Evolutionary conservation across 345 rosid genomes (phyloP).

Genomic region (Eucalyptus coolabah): DNA sequence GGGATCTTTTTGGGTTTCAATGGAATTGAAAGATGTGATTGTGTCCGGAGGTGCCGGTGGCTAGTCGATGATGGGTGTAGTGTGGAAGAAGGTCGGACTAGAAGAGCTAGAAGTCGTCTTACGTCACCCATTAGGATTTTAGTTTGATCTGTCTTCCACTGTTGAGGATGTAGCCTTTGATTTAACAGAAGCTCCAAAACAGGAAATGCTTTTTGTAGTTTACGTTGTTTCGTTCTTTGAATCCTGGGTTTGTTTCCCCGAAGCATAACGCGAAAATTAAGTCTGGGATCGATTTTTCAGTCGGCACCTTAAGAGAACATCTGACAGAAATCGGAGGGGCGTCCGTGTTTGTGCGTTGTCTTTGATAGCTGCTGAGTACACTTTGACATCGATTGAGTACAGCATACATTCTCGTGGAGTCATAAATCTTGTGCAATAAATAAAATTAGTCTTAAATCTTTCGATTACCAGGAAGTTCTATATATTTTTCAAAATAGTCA

Average conservation of each 20-base stretch:
- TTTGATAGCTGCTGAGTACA: not conserved
- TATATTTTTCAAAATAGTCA: not conserved
- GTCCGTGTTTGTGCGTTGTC: not conserved
- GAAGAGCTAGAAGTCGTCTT: conserved; percentile 22
- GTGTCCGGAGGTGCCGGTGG: conserved; percentile 9
- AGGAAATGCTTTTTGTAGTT: not conserved
- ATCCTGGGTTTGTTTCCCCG: not conserved
- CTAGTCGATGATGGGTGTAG: conserved; percentile 32
- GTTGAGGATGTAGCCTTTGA: not conserved
- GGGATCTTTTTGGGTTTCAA: no score
- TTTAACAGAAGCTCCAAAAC: not conserved
- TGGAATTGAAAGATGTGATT: not conserved
- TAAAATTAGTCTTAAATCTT: not conserved
- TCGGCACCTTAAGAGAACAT: not conserved
- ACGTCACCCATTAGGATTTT: conserved; percentile 28
- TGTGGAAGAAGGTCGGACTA: conserved; percentile 36
- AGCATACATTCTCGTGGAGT: no score
- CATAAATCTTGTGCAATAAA: rapidly evolving
- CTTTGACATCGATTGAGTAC: not conserved
- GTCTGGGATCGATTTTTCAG: not conserved
- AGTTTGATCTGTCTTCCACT: not conserved
- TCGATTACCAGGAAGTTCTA: rapidly evolving
- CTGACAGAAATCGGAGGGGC: not conserved
- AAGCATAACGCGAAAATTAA: not conserved
- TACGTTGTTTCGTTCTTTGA: not conserved